phyloP scores from a whole-genome alignment of 352 stramenopile species.

The Phytophthora podocarpi region DNA sequence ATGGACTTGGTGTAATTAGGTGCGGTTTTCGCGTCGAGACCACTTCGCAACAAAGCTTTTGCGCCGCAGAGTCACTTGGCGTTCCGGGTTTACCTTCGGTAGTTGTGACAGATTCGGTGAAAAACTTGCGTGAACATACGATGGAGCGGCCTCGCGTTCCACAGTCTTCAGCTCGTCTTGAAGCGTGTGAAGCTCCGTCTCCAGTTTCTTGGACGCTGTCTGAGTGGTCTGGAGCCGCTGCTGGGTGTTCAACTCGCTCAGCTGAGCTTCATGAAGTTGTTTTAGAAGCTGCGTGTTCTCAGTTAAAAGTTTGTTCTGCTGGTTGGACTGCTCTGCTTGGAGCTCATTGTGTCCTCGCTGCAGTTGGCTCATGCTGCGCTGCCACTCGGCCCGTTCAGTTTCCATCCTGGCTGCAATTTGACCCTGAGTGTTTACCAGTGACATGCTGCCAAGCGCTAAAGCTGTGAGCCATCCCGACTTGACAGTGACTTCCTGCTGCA shows the following conservation, averaged over 20 bases:
- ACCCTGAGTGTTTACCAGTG: conserved; percentile 1
- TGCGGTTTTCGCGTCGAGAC: too few relatives aligned
- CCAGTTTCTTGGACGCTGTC: background rate
- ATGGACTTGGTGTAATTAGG: too few relatives aligned
- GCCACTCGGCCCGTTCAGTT: background rate
- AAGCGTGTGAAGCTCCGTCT: background rate
- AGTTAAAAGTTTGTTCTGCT: background rate
- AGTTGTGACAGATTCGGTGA: too few relatives aligned
- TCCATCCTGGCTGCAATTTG: background rate
- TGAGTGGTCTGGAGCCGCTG: background rate
- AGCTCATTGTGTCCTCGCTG: background rate
- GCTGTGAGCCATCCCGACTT: conserved; percentile 1
- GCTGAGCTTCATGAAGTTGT: conserved; percentile 34
- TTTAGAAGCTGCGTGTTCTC: conserved; percentile 45
- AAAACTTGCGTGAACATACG: background rate
- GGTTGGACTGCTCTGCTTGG: background rate
- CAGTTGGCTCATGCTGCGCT: background rate
- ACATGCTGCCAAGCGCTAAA: conserved; percentile 1
- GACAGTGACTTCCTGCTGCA: conserved; percentile 1
- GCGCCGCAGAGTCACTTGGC: too few relatives aligned
- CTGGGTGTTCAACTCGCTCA: background rate
- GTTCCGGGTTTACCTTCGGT: too few relatives aligned
- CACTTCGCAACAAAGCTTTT: too few relatives aligned
- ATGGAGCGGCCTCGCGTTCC: background rate
- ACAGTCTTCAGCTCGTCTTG: background rate